These are phyloP conservation scores for Komagataella pastoris DNA, from an alignment of 805 yeast genomes.

Conservation along the genomic window DNA sequence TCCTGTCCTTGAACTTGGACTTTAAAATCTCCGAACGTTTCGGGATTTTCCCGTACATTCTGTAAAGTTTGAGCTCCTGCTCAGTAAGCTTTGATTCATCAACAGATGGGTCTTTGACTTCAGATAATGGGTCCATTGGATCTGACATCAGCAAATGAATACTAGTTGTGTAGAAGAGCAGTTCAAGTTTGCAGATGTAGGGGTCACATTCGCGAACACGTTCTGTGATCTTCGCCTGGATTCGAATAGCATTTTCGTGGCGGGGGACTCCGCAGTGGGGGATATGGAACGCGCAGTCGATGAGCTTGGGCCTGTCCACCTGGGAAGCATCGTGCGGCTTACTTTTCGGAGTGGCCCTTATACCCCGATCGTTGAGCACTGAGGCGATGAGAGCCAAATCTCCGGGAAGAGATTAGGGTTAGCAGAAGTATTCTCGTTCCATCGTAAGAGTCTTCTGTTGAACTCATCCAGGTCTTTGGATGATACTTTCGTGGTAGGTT, in stretches of 20 bases:
- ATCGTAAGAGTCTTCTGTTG: background rate
- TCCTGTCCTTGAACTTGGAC: slow-evolving; percentile 72
- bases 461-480: background rate
- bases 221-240: background rate
- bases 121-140: background rate
- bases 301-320: background rate
- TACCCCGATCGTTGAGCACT: background rate
- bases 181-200: background rate
- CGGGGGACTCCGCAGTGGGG: background rate
- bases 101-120: slow-evolving; percentile 19
- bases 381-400: background rate
- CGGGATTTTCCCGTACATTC: slow-evolving; percentile 78
- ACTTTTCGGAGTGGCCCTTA: background rate
- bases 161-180: background rate
- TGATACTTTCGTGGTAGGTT: background rate
- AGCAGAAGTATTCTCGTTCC: background rate
- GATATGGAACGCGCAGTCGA: background rate
- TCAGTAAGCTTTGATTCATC: slow-evolving; percentile 53
- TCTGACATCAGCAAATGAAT: background rate
- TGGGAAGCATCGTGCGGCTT: background rate
- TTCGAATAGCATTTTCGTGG: background rate
- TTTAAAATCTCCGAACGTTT: slow-evolving; percentile 64
- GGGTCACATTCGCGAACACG: background rate
- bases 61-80: slow-evolving; percentile 68
- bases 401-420: background rate